Base-by-base conservation (phyloP, 169 alveolate species). In the Plasmodium knowlesi region DNA sequence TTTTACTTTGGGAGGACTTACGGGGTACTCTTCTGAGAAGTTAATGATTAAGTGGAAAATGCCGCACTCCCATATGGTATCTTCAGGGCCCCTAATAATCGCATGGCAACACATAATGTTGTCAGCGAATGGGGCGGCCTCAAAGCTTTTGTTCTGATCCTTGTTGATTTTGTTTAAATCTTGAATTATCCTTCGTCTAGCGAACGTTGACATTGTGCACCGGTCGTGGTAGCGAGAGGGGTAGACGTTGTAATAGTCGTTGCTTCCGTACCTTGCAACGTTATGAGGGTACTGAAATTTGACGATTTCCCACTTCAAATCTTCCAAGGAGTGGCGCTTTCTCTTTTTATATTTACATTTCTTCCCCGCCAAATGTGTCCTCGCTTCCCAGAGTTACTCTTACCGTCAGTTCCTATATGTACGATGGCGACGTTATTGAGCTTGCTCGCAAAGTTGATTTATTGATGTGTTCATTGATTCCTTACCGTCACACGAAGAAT, bases 1-100 rank as follows among this genome's bases (percentile, higher is more conserved):
- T 84, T 96, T 96, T 3, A 98, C 97, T 53, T 96, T 96, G 5
- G 99, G 99, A 9, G 99, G 99, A 70, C 97, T 97, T 71, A 97
- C 97, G 22, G 99, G 99, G 90, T 98, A 98, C 39, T 98, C 99
- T 82, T 97, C 98, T 14, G 98, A 80, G 95, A 98, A 98, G 92
- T 97, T 97, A 93, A 98, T 96, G 37, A 96, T 95, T 74, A 98
- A 96, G 92, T 97, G 97, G 92, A 98, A 98, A 50, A 98, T 97
- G 34, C 99, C 99, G 85, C 99, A 97, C 92, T 98, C 99, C 99
- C 99, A 98, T 9, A 98, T 97, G 19, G 99, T 98, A 88, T 98
- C 98, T 94, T 98, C 98, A 32, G 99, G 99, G 16, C 99, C 99
- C 82, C 97, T 98, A 76, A 98, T 98, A 19, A 98, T 96, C n/a